These are phyloP conservation scores for Candida bentonensis DNA, from an alignment of 805 yeast genomes.

Conservation along the genomic window DNA sequence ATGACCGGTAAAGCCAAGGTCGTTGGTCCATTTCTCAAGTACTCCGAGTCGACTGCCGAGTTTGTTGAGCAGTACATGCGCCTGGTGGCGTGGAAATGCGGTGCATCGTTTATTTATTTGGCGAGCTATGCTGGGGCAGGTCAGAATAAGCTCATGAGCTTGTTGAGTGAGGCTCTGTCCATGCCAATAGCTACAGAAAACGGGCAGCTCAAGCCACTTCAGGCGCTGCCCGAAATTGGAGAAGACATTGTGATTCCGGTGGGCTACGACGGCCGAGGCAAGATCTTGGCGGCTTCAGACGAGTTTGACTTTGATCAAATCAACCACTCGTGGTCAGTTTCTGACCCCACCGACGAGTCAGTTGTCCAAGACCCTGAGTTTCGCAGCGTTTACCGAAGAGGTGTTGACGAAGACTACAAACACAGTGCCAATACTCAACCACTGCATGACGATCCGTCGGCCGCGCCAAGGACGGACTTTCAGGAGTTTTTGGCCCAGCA, in stretches of 20 bases:
- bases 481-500: background rate
- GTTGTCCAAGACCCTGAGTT: background rate
- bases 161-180: background rate
- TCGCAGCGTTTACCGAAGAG: background rate
- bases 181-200: background rate
- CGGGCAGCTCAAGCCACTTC: background rate
- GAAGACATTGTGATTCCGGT: background rate
- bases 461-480: background rate
- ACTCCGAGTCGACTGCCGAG: background rate
- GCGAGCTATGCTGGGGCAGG: background rate
- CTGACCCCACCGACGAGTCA: background rate
- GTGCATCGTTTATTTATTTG: conserved; percentile 1
- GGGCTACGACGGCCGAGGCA: background rate
- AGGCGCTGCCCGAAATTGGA: background rate
- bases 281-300: background rate
- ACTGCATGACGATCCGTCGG: background rate
- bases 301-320: background rate
- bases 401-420: background rate
- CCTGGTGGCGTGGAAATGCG: background rate
- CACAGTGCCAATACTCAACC: background rate
- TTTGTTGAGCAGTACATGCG: background rate
- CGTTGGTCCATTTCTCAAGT: background rate
- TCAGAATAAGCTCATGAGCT: background rate
- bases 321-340: background rate
- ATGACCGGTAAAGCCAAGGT: background rate